phyloP scores from a whole-genome alignment of 192 early-diverging fungal species.

The Lobosporangium transversale region DNA sequence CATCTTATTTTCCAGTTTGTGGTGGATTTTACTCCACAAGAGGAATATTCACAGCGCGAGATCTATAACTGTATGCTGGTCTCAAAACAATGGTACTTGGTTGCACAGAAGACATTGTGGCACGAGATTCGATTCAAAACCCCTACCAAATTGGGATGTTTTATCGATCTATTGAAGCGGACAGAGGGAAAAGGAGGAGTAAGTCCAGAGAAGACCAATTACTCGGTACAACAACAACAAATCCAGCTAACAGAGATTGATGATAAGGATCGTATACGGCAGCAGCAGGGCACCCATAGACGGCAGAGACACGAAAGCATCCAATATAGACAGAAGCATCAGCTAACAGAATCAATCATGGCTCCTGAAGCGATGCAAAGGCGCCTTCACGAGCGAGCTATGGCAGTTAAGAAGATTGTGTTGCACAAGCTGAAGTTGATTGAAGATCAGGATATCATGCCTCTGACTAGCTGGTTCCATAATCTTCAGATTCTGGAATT shows the following conservation, averaged over 20 bases:
- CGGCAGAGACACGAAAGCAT: neutral
- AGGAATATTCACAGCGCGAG: constrained; percentile 47
- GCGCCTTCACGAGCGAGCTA: constrained; percentile 42
- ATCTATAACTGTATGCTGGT: constrained; percentile 43
- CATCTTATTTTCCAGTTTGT: constrained; percentile 58
- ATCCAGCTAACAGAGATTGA: neutral
- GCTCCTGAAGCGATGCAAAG: constrained; percentile 31
- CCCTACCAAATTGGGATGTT: constrained; percentile 21
- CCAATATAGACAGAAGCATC: neutral
- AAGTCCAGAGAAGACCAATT: constrained; percentile 23
- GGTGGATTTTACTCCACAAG: constrained; percentile 31
- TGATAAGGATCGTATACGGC: neutral
- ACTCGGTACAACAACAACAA: neutral
- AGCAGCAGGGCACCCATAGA: neutral
- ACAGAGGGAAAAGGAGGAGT: constrained; percentile 35
- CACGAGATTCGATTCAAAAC: constrained; percentile 48
- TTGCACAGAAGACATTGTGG: constrained; percentile 51
- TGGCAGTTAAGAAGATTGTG: constrained; percentile 37
- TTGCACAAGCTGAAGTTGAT: constrained; percentile 49
- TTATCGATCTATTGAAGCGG: constrained; percentile 37
- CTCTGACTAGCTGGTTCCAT: constrained; percentile 34
- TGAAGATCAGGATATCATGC: constrained; percentile 36
- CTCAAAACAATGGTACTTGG: constrained; percentile 44
- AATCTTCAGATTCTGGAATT: constrained; percentile 57
- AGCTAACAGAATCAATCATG: constrained; percentile 23